Evolutionary conservation across 2,329 filamentous ascomycete genomes (phyloP), one percentile per base, ranked within the genome.

Genomic region (Epicoccum sorghinum): DNA sequence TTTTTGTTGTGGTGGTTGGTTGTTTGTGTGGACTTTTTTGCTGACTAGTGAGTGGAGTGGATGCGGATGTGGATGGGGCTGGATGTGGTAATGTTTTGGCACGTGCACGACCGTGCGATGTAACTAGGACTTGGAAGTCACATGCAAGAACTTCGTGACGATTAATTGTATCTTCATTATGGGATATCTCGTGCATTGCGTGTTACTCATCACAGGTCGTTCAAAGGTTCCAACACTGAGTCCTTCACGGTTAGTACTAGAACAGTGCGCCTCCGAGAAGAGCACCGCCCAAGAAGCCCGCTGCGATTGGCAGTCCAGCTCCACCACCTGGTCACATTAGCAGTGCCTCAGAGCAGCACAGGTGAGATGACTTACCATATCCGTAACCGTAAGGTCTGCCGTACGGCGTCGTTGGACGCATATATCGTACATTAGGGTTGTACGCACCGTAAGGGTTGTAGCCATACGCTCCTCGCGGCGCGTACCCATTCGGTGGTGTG

Each of bases 11-110:
- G 18, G 18, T 18, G 18, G 18, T 18, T 3, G 18, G 18, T 18
- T 18, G 18, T 18, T 18, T 18, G 18, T 18, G 18, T 18, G 18
- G 18, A 18, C 18, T 18, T 18, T 18, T 18, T 18, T 18, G 18
- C 18, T 18, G 18, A 18, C 18, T 18, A 18, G 84, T 99, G 91
- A 82, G 93, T 93, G 85, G 93, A 92, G 85, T 73, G 71, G 60
- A 73, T 73, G 52, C 70, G 58, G 53, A 71, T 74, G 60, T 73
- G 71, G 39, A 57, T 62, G 51, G 68, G 53, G 61, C 54, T 60
- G 46, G 3, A 18, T 18, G 22, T 68, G 55, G 69, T 69, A 68
- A 72, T 73, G 51, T 62, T 69, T 55, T 13, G 45, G 38, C 22
- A 27, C 50, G 50, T 53, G 50, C 50, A n/a, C 24, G 10, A 33